A percentile compares a stretch with the other conserved stretches of the same genome.
Conservation (phyloP, 2,329 filamentous ascomycete genomes). For the Trichophyton simii region DNA sequence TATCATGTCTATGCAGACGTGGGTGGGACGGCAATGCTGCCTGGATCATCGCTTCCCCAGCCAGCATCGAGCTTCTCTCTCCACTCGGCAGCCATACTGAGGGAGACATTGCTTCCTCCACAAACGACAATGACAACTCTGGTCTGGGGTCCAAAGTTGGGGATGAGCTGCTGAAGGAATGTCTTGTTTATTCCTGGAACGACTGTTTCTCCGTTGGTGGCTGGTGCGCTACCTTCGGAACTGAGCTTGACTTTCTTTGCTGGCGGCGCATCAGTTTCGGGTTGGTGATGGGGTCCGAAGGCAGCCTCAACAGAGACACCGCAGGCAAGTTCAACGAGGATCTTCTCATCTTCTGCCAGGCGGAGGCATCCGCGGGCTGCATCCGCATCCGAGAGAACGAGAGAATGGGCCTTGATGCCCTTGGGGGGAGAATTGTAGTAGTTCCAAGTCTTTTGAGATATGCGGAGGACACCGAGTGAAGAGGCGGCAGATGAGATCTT, state of each 20-base stretch:
- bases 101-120: conserved; percentile 57
- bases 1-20: not conserved
- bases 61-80: conserved; percentile 33
- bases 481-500: conserved; percentile 65
- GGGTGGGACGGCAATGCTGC: not conserved
- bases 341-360: conserved; percentile 67
- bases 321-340: conserved; percentile 75
- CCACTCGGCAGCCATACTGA: conserved; percentile 50
- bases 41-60: conserved; percentile 18
- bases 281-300: conserved; percentile 19
- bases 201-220: conserved; percentile 1
- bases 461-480: conserved; percentile 59
- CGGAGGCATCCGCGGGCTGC: conserved; percentile 64
- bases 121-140: conserved; percentile 79
- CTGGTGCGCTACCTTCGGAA: not conserved
- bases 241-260: conserved; percentile 5
- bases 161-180: conserved; percentile 47
- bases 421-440: conserved; percentile 41
- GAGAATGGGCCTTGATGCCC: conserved; percentile 42
- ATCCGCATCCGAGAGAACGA: conserved; percentile 60
- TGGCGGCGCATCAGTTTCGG: conserved; percentile 7
- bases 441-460: conserved; percentile 55
- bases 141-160: conserved; percentile 50
- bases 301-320: conserved; percentile 58
- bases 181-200: not conserved